Base-by-base conservation (phyloP, 768 basidiomycete genomes). In the Infundibulicybe gibba region DNA sequence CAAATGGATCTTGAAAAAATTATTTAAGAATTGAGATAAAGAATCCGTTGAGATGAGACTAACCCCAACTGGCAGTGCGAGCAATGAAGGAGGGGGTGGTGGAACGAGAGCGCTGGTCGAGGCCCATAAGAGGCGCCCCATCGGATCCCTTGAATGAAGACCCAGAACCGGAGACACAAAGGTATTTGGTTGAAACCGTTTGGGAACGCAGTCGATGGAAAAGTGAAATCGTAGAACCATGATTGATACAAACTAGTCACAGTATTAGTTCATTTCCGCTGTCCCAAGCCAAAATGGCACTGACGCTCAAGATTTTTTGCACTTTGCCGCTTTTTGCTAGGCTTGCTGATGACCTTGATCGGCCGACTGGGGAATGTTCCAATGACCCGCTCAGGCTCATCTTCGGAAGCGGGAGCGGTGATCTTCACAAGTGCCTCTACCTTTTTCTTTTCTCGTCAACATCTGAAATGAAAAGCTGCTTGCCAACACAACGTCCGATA, bases 281-380 rank as follows among this genome's bases (percentile, higher is more conserved):
- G 17, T 10, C n/a, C 10, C 35, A 38, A n/a, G 4, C 10, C 3
- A n/a, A 47, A 42, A 50, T 38, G 44, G 20, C 43, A 77, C 94
- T 72, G 62, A 94, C 93, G 70, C 64, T 97, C 90, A 14, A 92
- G 78, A 57, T 91, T 93, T 76, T 95, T 95, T 40, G 87, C 90
- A 61, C 87, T 91, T 66, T 92, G 87, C 56, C 92, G 79, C 78
- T 97, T 97, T 76, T 97, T 97, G 71, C 90, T 92, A 3, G 95
- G 95, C 66, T 97, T 98, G 69, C 89, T 92, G 69, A 98, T 97
- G 59, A 98, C 91, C 66, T 94, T 94, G 75, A 98, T 97, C n/a
- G 94, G 85, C 40, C 88, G 85, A 54, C 90, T 91, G 38, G 90
- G 86, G 71, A 97, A 97, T 15, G 81, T 79, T 16, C 94, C 94